These are phyloP conservation scores for Fagopyrum esculentum DNA, from an alignment of 148 eudicot species.

Conservation along the genomic window DNA sequence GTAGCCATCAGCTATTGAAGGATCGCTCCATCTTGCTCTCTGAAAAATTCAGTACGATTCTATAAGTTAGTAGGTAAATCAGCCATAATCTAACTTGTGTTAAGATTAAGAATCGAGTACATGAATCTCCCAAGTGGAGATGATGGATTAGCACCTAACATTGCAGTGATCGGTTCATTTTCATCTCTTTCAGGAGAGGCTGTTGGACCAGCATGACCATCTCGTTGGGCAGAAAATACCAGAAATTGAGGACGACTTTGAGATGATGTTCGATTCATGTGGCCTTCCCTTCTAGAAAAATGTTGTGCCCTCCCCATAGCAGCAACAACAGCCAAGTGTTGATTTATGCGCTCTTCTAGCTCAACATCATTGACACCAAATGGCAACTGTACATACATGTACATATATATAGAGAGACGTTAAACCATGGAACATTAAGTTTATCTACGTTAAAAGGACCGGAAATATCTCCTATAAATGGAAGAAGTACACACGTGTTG, in stretches of 20 bases:
- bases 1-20: too few species aligned
- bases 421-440: background rate
- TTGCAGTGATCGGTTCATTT: constrained; percentile 29
- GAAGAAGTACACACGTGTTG: constrained; percentile 56
- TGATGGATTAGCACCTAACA: constrained; percentile 31
- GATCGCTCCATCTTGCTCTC: too few species aligned
- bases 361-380: constrained; percentile 77
- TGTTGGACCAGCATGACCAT: constrained; percentile 35
- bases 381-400: constrained; percentile 44
- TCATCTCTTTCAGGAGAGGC: constrained; percentile 41
- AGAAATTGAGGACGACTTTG: constrained; percentile 80
- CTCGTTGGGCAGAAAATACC: constrained; percentile 60
- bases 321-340: constrained; percentile 94
- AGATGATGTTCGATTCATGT: constrained; percentile 61
- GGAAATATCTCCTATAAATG: background rate
- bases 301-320: constrained; percentile 94
- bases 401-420: background rate
- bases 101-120: too few species aligned
- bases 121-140: constrained; percentile 27
- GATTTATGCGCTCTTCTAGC: constrained; percentile 93
- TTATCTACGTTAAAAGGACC: background rate
- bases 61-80: too few species aligned
- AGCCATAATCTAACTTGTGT: too few species aligned
- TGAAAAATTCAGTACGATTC: too few species aligned
- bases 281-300: constrained; percentile 79